Base-by-base conservation (phyloP, 768 basidiomycete genomes). In the Russula virescens region DNA sequence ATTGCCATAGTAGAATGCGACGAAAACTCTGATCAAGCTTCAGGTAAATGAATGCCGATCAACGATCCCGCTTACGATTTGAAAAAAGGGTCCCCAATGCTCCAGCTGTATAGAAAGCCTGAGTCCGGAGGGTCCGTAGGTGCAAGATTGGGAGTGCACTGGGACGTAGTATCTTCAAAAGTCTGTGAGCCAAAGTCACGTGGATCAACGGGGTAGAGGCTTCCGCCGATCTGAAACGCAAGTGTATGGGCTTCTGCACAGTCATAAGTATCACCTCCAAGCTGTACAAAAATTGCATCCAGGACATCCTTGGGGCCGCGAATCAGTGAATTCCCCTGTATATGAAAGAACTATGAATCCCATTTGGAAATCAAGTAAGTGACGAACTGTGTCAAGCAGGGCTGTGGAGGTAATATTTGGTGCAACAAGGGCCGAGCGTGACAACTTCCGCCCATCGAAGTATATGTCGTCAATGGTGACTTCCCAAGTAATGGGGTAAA, bases 91-190 rank as follows among this genome's bases (percentile, higher is more conserved):
- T 80, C 81, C 2, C 89, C 89, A 34, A 91, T 73, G 73, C 83
- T 89, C 89, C 89, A 91, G 68, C 83, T 85, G 67, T 87, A 89
- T 51, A 86, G 70, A 66, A 85, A 89, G 4, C 82, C 81, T 13
- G 69, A 72, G 13, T 80, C 74, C 6, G 88, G 89, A 3, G 85
- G 75, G 68, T 91, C 89, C 28, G 88, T 90, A 8, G 76, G 56
- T 2, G 78, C 83, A 21, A 91, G 66, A 57, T 82, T 87, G 2
- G 85, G 73, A 13, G 64, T 68, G 68, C 89, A 92, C 3, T 48
- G 53, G 10, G 65, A 61, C 2, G 60, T 60, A 2, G 66, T 58
- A 35, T 46, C 45, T 28, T 71, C 61, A 55, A 71, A 75, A 3
- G 73, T 74, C 63, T 82, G 82, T 7, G 71, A 72, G 4, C 80